These are phyloP conservation scores for Trypanosoma cruzi DNA, from an alignment of 208 protist genomes.

Conservation along the genomic window DNA sequence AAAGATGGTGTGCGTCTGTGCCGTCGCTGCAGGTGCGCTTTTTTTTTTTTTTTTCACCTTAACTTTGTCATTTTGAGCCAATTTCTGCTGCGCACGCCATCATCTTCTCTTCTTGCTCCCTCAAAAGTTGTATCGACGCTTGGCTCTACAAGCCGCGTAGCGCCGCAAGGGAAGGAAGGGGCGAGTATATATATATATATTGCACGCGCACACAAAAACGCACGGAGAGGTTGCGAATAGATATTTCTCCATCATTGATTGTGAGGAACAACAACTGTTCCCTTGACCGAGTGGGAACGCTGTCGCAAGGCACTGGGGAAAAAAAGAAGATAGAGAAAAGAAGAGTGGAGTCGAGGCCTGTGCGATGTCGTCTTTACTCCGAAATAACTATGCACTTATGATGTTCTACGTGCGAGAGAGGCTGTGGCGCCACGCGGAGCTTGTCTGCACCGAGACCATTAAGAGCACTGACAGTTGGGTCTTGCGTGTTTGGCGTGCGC, in stretches of 20 bases:
- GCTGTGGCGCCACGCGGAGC: slow-evolving; percentile 86
- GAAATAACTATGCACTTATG: slow-evolving; percentile 76
- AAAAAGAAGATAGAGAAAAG: slow-evolving; percentile 14
- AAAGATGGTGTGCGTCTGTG: neutral
- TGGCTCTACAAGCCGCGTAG: neutral
- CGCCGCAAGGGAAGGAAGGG: neutral
- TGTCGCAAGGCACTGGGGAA: neutral
- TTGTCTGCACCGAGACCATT: slow-evolving; percentile 66
- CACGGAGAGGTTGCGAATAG: neutral
- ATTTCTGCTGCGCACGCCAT: neutral
- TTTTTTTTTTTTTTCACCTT: neutral
- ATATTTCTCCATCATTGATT: slow-evolving; percentile 4
- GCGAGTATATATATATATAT: neutral
- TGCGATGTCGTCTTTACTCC: slow-evolving; percentile 50
- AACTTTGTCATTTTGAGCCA: neutral
- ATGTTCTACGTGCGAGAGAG: slow-evolving; percentile 83
- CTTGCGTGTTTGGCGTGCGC: slow-evolving; percentile 84
- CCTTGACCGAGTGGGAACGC: neutral
- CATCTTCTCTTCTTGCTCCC: neutral
- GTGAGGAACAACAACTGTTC: neutral
- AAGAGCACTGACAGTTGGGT: slow-evolving; percentile 75
- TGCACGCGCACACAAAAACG: neutral
- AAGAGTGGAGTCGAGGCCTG: slow-evolving; percentile 18
- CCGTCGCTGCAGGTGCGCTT: neutral
- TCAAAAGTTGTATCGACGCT: neutral